A percentile compares a stretch with the other conserved stretches of the same genome.
Evolutionary conservation across 345 rosid genomes (phyloP).

Genomic region (Geranium brycei): DNA sequence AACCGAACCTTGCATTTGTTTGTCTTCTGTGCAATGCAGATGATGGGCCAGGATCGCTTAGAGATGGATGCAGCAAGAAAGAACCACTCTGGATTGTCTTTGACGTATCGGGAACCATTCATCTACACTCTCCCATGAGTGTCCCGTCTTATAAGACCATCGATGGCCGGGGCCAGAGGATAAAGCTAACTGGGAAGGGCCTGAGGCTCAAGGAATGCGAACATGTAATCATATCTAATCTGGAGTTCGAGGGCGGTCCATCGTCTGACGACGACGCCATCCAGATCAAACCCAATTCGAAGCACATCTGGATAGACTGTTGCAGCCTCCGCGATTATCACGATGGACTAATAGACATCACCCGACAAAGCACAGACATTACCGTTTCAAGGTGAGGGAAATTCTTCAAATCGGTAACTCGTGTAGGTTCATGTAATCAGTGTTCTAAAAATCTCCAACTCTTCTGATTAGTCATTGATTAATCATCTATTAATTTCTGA

Average conservation of each 20-base stretch:
- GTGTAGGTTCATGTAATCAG: too few species aligned
- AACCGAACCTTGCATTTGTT: neutral
- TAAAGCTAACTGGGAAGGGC: conserved; percentile 80
- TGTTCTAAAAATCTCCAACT: too few species aligned
- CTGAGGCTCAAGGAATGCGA: conserved; percentile 79
- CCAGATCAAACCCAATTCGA: conserved; percentile 88
- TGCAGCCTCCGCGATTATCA: conserved; percentile 77
- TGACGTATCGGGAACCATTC: conserved; percentile 63
- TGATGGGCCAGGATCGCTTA: conserved; percentile 81
- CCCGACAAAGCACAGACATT: conserved; percentile 82
- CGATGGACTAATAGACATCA: conserved; percentile 91
- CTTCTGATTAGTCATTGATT: too few species aligned
- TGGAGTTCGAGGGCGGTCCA: conserved; percentile 77
- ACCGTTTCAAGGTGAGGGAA: conserved; percentile 63
- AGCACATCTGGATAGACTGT: conserved; percentile 80
- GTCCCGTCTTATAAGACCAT: conserved; percentile 84
- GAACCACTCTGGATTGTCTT: conserved; percentile 93
- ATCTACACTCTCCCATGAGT: conserved; percentile 42
- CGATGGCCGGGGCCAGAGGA: conserved; percentile 82
- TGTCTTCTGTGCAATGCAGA: conserved; percentile 28
- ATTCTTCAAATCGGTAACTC: neutral
- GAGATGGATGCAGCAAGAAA: conserved; percentile 59
- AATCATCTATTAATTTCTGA: too few species aligned
- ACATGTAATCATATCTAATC: conserved; percentile 73
- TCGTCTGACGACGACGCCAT: conserved; percentile 78